phyloP scores from a whole-genome alignment of 1,284 basidiomycete genomes.

The Xerocomus nothofagi region DNA sequence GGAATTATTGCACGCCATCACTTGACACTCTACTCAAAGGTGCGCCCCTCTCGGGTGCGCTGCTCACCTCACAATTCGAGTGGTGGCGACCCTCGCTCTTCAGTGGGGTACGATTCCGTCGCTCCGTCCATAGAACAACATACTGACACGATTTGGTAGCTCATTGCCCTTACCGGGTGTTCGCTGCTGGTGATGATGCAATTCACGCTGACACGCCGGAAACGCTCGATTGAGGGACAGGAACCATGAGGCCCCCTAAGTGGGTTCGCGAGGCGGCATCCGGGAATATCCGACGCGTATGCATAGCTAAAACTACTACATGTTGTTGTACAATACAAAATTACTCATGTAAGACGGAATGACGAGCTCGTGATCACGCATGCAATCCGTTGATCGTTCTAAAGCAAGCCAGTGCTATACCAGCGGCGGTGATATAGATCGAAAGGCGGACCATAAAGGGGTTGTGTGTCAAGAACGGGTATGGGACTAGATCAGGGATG shows the following conservation, averaged over 20 bases:
- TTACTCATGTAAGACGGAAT: not conserved
- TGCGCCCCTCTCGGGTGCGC: constrained; percentile 28
- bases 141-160: constrained; percentile 14
- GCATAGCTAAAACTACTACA: not conserved
- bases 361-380: constrained; percentile 6
- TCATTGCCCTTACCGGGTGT: constrained; percentile 14
- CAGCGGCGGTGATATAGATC: constrained; percentile 59
- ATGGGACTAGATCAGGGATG: constrained; percentile 55
- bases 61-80: constrained; percentile 27
- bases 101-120: constrained; percentile 22
- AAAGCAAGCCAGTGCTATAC: constrained; percentile 59
- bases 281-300: not conserved
- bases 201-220: constrained; percentile 9
- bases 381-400: constrained; percentile 50
- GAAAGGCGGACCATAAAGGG: constrained; percentile 50
- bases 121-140: not conserved
- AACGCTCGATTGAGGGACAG: not conserved
- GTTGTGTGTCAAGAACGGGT: constrained; percentile 75
- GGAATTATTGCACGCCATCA: not conserved
- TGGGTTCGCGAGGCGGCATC: not conserved
- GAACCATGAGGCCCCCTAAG: not conserved
- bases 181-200: constrained; percentile 19
- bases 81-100: constrained; percentile 32
- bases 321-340: not conserved
- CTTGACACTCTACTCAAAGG: constrained; percentile 12